Evolutionary conservation across 2,329 filamentous ascomycete species (phyloP), one percentile per base, ranked within the genome.

Genomic region (Pseudopyrenochaeta lycopersici): DNA sequence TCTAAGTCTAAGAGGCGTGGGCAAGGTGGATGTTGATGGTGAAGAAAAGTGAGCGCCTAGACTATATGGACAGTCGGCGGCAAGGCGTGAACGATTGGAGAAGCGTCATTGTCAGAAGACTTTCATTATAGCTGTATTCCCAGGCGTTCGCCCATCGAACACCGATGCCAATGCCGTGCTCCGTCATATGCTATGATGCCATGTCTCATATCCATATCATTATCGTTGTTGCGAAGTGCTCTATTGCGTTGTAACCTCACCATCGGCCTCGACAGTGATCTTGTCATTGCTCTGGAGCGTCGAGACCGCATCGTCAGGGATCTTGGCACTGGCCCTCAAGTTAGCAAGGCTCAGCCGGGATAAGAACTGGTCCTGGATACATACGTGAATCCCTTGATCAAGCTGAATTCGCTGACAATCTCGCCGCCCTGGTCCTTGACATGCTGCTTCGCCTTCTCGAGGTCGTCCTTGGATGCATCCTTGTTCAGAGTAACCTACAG

Each of bases 381-480:
- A 66, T 87, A 97, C 94, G 90, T 88, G 81, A 97, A 97, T 53
- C 90, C 93, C 81, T 94, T 96, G 84, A 97, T 92, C 67, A 97
- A 79, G 56, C 80, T 88, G 82, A 91, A 97, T 76, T 95, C 90
- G 67, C 95, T 88, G 49, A 80, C 86, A 79, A 98, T 95, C 77
- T 86, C 87, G 74, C 92, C 94, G 72, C 94, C 94, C 74, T 94
- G 86, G 36, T 89, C 84, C 55, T 75, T 79, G 66, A 88, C 90
- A 54, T 88, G 80, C 75, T 93, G 80, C 87, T 96, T 96, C 56
- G 90, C 89, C 46, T 90, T 92, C 44, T 87, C 80, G 62, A 96
- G 82, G 72, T 96, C 81, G 29, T 87, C 85, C 42, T 80, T 71
- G 52, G 85, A 83, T 61, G 89, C 87, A 58, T 87, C 85, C 35